These are phyloP conservation scores for Oenanthe javanica DNA, from an alignment of 140 eudicot genomes.

Conservation along the genomic window DNA sequence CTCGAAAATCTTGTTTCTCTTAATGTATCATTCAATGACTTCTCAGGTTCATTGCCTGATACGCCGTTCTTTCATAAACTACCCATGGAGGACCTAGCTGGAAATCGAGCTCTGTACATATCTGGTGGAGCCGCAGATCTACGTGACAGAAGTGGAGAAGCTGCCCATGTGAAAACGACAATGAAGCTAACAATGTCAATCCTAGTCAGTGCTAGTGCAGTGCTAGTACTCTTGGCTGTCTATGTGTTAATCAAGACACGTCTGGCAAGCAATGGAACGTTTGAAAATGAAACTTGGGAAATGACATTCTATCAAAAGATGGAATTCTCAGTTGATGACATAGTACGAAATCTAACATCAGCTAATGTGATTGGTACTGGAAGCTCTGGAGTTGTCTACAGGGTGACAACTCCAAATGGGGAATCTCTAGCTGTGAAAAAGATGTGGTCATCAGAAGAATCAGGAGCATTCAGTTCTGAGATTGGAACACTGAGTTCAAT, in stretches of 20 bases:
- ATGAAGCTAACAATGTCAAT: constrained; percentile 69
- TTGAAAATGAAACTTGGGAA: too few species aligned
- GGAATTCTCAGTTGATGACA: constrained; percentile 70
- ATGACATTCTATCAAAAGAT: constrained; percentile 35
- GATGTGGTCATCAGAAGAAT: too few species aligned
- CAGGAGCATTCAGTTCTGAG: too few species aligned
- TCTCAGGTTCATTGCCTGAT: constrained; percentile 77
- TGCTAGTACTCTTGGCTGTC: constrained; percentile 55
- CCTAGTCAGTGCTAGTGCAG: constrained; percentile 68
- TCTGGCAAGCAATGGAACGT: too few species aligned
- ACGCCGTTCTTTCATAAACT: constrained; percentile 69
- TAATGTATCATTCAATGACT: constrained; percentile 69
- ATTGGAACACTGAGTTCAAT: too few species aligned
- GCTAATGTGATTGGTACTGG: too few species aligned
- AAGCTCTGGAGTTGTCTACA: too few species aligned
- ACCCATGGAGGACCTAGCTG: constrained; percentile 51
- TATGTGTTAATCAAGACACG: constrained; percentile 35
- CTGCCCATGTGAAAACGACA: constrained; percentile 32
- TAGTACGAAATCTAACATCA: constrained; percentile 54
- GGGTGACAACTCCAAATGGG: too few species aligned
- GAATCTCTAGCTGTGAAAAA: too few species aligned
- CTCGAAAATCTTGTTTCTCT: constrained; percentile 81
- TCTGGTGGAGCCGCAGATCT: constrained; percentile 29
- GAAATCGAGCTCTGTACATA: constrained; percentile 29
- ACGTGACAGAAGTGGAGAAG: constrained; percentile 26